Conservation (phyloP, 1,284 basidiomycete genomes). For the Somion occarium region DNA sequence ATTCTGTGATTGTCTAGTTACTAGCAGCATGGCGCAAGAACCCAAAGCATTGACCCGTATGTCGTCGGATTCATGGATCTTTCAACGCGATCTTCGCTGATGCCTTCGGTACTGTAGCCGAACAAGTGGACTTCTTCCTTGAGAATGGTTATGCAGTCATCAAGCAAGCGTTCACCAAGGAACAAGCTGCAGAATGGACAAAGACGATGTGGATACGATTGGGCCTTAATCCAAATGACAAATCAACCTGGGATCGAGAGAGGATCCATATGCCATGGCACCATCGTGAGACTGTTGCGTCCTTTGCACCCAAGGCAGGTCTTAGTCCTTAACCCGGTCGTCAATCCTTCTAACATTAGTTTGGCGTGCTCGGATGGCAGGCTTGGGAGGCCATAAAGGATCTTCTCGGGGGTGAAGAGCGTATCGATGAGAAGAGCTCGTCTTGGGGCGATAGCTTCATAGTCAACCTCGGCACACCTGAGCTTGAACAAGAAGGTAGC, state of each 20-base stretch:
- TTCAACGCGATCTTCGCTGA: not conserved
- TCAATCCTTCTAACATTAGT: not conserved
- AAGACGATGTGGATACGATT: conserved; percentile 48
- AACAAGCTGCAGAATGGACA: conserved; percentile 45
- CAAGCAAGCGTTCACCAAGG: conserved; percentile 46
- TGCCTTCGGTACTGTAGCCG: conserved; percentile 21
- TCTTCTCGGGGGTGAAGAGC: conserved; percentile 47
- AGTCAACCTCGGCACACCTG: conserved; percentile 49
- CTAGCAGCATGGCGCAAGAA: conserved; percentile 17
- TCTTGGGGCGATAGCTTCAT: conserved; percentile 58
- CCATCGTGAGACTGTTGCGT: conserved; percentile 37
- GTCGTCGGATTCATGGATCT: conserved; percentile 12
- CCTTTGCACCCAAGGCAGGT: conserved; percentile 49
- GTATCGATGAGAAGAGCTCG: conserved; percentile 43
- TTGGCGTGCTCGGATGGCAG: conserved; percentile 19
- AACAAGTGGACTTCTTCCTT: conserved; percentile 50
- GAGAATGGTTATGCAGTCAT: conserved; percentile 52
- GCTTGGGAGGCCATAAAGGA: conserved; percentile 57
- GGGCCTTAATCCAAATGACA: conserved; percentile 47
- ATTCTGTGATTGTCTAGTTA: not conserved
- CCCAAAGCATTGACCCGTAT: conserved; percentile 24
- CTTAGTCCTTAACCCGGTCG: conserved; percentile 1
- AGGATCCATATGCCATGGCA: conserved; percentile 55
- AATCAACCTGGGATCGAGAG: conserved; percentile 48
- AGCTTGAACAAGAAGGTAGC: conserved; percentile 30